Evolutionary conservation across 805 yeast genomes (phyloP).

Genomic region (Ogataea zsoltii): DNA sequence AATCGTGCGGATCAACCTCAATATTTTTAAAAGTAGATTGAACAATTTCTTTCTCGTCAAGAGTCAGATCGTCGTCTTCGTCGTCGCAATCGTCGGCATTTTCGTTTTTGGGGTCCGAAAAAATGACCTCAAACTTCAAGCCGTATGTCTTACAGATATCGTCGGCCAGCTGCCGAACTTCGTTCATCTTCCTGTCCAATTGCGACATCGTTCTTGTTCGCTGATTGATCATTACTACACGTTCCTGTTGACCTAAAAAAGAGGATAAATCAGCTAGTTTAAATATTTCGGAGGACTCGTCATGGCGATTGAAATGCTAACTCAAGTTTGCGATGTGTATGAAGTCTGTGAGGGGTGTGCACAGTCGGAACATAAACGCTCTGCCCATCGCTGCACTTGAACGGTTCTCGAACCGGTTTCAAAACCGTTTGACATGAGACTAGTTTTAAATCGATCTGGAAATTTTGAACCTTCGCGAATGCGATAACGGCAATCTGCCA

Average conservation of each 20-base stretch:
- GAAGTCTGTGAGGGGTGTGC: not conserved
- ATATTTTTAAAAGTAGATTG: constrained; percentile 18
- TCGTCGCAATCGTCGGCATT: not conserved
- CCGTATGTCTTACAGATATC: constrained; percentile 17
- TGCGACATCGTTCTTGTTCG: constrained; percentile 12
- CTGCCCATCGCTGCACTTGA: not conserved
- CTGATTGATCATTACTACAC: not conserved
- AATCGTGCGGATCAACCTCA: constrained; percentile 20
- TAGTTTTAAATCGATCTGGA: no score
- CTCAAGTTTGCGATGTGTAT: constrained; percentile 4
- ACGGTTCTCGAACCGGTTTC: constrained; percentile 3
- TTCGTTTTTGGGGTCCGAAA: constrained; percentile 12
- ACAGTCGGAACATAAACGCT: no score
- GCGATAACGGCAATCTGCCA: no score
- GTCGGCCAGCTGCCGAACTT: constrained; percentile 15
- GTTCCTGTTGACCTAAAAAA: not conserved
- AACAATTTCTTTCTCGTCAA: constrained; percentile 10
- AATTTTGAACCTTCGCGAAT: no score
- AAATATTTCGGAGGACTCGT: constrained; percentile 6
- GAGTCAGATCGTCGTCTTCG: constrained; percentile 5
- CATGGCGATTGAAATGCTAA: not conserved
- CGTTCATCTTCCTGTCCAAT: constrained; percentile 11
- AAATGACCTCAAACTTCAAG: constrained; percentile 10
- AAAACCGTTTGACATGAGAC: constrained; percentile 4
- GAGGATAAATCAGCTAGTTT: constrained; percentile 12